phyloP scores from a whole-genome alignment of 2,329 filamentous ascomycete genomes.

The Fusarium haematococcum region DNA sequence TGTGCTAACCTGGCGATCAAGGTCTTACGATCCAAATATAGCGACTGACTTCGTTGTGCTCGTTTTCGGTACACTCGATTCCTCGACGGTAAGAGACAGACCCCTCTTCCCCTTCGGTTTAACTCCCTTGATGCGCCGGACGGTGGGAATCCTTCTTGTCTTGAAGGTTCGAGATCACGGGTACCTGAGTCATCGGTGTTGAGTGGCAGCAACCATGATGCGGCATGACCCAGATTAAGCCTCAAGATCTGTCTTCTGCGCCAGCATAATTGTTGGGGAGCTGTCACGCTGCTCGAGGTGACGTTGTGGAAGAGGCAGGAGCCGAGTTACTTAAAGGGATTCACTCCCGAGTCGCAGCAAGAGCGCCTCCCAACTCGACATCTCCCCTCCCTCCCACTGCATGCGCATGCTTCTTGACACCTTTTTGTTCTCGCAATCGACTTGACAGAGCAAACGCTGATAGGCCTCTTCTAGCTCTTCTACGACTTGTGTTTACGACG shows the following conservation, averaged over 20 bases:
- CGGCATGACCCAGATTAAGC: neutral
- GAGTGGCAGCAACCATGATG: neutral
- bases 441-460: constrained; percentile 26
- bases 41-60: constrained; percentile 45
- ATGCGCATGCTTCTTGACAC: neutral
- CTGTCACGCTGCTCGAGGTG: neutral
- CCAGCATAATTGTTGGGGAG: neutral
- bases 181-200: neutral
- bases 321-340: constrained; percentile 7
- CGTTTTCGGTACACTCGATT: constrained; percentile 36
- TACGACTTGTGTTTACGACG: constrained; percentile 45
- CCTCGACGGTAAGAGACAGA: constrained; percentile 35
- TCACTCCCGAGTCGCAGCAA: constrained; percentile 6
- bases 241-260: neutral
- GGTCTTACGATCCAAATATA: constrained; percentile 43
- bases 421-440: neutral
- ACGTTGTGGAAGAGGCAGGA: constrained; percentile 13
- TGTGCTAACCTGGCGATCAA: constrained; percentile 24
- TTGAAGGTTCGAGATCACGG: neutral
- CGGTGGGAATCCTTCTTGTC: neutral
- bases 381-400: neutral
- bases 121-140: neutral
- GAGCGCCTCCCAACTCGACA: neutral
- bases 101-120: neutral
- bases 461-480: constrained; percentile 33